phyloP scores from a whole-genome alignment of 2,329 filamentous ascomycete genomes.

The Cladorrhinum sp. region DNA sequence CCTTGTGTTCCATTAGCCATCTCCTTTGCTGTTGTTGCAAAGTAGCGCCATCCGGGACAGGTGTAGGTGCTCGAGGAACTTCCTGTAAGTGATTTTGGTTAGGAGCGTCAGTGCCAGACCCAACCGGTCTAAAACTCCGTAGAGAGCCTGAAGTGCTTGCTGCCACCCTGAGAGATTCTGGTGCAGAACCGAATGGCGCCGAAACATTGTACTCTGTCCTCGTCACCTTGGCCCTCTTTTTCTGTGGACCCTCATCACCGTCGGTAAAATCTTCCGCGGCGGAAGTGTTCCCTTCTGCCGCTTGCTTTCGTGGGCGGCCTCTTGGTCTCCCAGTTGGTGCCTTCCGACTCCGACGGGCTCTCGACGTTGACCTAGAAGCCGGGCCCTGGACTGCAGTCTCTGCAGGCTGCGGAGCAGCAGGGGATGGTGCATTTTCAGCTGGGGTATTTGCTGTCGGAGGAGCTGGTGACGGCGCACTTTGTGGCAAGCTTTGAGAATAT shows the following conservation, averaged over 20 bases:
- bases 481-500: slow-evolving; percentile 6
- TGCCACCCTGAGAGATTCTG: slow-evolving; percentile 81
- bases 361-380: slow-evolving; percentile 59
- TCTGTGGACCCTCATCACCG: slow-evolving; percentile 55
- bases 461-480: slow-evolving; percentile 16
- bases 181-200: slow-evolving; percentile 66
- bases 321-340: slow-evolving; percentile 53
- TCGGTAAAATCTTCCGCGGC: slow-evolving; percentile 67
- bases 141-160: slow-evolving; percentile 88
- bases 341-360: slow-evolving; percentile 47
- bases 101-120: slow-evolving; percentile 43
- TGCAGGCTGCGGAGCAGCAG: slow-evolving; percentile 25
- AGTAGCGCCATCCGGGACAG: slow-evolving; percentile 57
- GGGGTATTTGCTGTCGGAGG: slow-evolving; percentile 23
- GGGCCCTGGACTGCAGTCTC: slow-evolving; percentile 34
- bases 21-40: slow-evolving; percentile 31
- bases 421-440: slow-evolving; percentile 24
- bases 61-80: slow-evolving; percentile 72
- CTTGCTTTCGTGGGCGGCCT: slow-evolving; percentile 54
- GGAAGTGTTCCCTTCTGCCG: slow-evolving; percentile 60
- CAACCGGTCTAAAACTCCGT: slow-evolving; percentile 75
- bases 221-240: slow-evolving; percentile 77
- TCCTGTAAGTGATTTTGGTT: slow-evolving; percentile 61
- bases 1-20: slow-evolving; percentile 43
- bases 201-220: slow-evolving; percentile 56